phyloP scores from a whole-genome alignment of 306 rosid genomes.

The Pterocarpus santalinus region DNA sequence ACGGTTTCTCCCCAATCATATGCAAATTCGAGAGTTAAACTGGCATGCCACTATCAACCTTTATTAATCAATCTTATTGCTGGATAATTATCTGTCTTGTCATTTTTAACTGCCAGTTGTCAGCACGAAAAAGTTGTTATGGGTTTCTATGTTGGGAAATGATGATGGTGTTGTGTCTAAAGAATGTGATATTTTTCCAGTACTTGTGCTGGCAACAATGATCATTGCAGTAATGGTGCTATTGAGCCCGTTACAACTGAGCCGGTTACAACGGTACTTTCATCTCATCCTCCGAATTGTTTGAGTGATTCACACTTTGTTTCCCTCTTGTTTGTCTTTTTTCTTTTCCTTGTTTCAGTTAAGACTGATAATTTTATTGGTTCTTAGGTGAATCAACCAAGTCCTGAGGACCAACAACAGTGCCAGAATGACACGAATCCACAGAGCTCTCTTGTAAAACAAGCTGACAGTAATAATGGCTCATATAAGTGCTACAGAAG shows the following conservation, averaged over 20 bases:
- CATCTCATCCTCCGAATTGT: slow-evolving; percentile 15
- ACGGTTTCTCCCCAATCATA: too few species aligned
- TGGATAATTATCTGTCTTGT: neutral
- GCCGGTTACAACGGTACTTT: slow-evolving; percentile 49
- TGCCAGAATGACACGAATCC: slow-evolving; percentile 40
- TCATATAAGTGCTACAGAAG: slow-evolving; percentile 51
- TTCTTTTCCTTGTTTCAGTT: slow-evolving; percentile 25
- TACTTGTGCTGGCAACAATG: slow-evolving; percentile 38
- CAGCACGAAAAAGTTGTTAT: neutral
- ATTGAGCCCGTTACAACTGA: neutral
- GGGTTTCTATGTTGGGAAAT: slow-evolving; percentile 15
- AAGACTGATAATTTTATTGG: slow-evolving; percentile 1
- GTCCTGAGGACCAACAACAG: slow-evolving; percentile 40
- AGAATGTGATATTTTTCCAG: slow-evolving; percentile 50
- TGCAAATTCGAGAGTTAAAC: neutral
- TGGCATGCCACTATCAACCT: neutral
- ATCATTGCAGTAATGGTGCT: slow-evolving; percentile 9
- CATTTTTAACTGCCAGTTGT: neutral
- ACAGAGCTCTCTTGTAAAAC: slow-evolving; percentile 32
- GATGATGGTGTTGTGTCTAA: slow-evolving; percentile 6
- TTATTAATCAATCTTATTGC: neutral
- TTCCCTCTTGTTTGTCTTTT: neutral
- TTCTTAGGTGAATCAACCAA: slow-evolving; percentile 50
- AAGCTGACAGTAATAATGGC: slow-evolving; percentile 6
- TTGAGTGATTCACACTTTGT: slow-evolving; percentile 18